These are phyloP conservation scores for Xylaria acuta DNA, from an alignment of 495 filamentous ascomycete genomes.

Conservation along the genomic window DNA sequence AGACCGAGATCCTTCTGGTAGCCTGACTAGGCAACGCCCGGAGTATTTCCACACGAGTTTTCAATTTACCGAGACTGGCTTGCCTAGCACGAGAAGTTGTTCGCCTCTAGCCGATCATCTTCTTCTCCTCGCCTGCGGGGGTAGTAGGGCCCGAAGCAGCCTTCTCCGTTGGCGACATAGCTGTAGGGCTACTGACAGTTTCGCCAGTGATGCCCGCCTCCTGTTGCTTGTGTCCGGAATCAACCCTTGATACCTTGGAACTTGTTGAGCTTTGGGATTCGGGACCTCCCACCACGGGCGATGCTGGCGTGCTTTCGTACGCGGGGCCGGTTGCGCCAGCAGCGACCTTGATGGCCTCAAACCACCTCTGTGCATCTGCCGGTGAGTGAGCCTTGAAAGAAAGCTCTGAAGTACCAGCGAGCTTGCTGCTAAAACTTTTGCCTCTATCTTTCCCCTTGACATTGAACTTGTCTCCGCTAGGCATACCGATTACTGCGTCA, in stretches of 20 bases:
- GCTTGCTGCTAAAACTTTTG: conserved; percentile 56
- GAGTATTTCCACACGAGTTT: background rate
- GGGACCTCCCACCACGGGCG: conserved; percentile 28
- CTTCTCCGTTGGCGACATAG: conserved; percentile 38
- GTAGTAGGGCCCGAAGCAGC: conserved; percentile 26
- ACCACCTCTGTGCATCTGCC: conserved; percentile 82
- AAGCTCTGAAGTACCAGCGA: conserved; percentile 60
- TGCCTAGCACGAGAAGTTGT: conserved; percentile 11
- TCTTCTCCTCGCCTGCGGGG: conserved; percentile 35
- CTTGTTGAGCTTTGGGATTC: conserved; percentile 26
- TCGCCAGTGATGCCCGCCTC: conserved; percentile 47
- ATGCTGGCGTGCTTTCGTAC: conserved; percentile 36
- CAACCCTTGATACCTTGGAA: conserved; percentile 29
- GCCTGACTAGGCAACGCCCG: background rate
- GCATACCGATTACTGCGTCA: conserved; percentile 79
- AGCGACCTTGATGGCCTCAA: conserved; percentile 65
- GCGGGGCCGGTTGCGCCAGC: conserved; percentile 47
- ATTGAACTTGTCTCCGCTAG: conserved; percentile 83
- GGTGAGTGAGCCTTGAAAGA: conserved; percentile 71
- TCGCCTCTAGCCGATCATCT: conserved; percentile 29
- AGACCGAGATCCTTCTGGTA: conserved; percentile 11
- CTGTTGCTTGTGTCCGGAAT: conserved; percentile 41
- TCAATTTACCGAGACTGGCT: conserved; percentile 1
- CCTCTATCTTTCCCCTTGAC: conserved; percentile 89
- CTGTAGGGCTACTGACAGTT: conserved; percentile 45